These are phyloP conservation scores for Alloteropsis angusta DNA, from an alignment of 202 grass and related monocot genomes.

Conservation along the genomic window DNA sequence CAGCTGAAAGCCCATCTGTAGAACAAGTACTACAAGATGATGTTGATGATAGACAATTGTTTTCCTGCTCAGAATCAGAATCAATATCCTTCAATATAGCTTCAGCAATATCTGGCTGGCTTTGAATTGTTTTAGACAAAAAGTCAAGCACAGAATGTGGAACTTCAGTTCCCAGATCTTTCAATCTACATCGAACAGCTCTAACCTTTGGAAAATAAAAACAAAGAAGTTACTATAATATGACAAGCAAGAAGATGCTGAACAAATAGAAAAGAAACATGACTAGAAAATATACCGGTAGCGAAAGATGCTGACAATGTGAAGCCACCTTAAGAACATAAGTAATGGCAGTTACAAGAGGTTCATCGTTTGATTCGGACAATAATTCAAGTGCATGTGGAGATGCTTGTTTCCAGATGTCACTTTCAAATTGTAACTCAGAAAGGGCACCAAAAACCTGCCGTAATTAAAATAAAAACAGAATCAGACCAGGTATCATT, in stretches of 20 bases:
- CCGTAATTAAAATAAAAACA: background rate
- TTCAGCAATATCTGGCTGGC: constrained; percentile 64
- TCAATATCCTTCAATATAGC: constrained; percentile 72
- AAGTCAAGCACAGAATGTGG: constrained; percentile 67
- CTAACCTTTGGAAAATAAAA: constrained; percentile 36
- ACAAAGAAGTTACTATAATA: constrained; percentile 3
- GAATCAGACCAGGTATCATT: constrained; percentile 1
- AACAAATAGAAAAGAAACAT: constrained; percentile 17
- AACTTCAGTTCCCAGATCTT: constrained; percentile 65
- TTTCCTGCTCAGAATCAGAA: constrained; percentile 65
- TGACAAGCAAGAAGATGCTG: constrained; percentile 6
- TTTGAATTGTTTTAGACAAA: constrained; percentile 71
- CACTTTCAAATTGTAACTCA: constrained; percentile 63
- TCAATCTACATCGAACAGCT: constrained; percentile 63
- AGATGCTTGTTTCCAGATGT: constrained; percentile 57
- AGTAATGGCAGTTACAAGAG: constrained; percentile 59
- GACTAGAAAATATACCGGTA: constrained; percentile 55
- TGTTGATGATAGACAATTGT: constrained; percentile 24
- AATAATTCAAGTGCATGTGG: constrained; percentile 55
- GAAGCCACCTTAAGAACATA: constrained; percentile 73
- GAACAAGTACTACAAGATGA: constrained; percentile 32
- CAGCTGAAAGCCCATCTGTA: constrained; percentile 47
- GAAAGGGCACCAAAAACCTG: constrained; percentile 74
- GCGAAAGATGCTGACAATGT: constrained; percentile 60
- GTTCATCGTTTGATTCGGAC: constrained; percentile 64